phyloP scores from a whole-genome alignment of 495 filamentous ascomycete genomes.

The Copromyces sp. region DNA sequence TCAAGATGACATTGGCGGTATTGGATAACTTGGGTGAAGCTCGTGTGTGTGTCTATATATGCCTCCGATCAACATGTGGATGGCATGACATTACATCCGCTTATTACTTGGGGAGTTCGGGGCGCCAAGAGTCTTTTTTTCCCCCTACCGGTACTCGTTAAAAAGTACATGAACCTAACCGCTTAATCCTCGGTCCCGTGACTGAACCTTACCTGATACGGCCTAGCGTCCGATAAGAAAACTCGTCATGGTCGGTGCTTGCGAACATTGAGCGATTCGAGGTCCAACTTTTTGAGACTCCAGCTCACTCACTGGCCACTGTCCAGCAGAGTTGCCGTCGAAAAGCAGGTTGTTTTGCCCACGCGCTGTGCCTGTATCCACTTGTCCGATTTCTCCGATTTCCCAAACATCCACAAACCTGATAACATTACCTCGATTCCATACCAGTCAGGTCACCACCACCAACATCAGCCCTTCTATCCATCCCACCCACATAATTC shows the following conservation, averaged over 20 bases:
- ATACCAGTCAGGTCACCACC: background rate
- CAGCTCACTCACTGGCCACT: background rate
- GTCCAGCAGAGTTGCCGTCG: background rate
- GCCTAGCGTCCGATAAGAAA: conserved; percentile 4
- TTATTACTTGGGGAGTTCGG: background rate
- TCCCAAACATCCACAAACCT: background rate
- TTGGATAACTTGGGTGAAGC: background rate
- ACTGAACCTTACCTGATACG: background rate
- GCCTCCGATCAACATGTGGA: background rate
- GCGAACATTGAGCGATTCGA: background rate
- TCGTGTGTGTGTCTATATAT: background rate
- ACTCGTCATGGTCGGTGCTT: conserved; percentile 10
- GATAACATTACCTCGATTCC: background rate
- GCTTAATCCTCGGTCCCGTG: background rate
- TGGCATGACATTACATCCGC: background rate
- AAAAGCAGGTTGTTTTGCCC: background rate
- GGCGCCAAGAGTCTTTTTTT: too few relatives aligned
- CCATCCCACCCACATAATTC: conserved; percentile 15
- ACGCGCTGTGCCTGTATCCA: background rate
- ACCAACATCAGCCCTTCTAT: background rate
- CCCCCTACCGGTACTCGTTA: too few relatives aligned
- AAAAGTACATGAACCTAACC: background rate
- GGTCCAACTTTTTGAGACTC: background rate
- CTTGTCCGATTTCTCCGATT: background rate
- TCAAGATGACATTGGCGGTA: background rate